Percentiles rank a stretch among this genome's conserved stretches.
These are phyloP conservation scores for Starmerella potacharoeniae DNA, from an alignment of 805 yeast genomes.

Conservation along the genomic window DNA sequence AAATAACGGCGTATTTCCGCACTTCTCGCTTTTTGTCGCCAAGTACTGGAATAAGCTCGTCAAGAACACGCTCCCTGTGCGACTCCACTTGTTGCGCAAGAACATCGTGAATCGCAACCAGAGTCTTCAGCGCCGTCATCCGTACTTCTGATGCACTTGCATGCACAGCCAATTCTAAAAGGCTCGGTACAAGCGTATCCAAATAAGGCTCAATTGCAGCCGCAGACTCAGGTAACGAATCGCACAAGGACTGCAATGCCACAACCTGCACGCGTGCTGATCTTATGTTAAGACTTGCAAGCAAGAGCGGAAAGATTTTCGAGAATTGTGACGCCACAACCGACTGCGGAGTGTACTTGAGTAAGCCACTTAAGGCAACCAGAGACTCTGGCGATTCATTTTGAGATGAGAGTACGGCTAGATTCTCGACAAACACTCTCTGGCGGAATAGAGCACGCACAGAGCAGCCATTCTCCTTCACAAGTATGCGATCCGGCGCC, in stretches of 20 bases:
- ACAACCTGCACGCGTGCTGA: slow-evolving; percentile 20
- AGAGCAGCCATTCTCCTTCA: slow-evolving; percentile 44
- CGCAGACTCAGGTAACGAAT: slow-evolving; percentile 10
- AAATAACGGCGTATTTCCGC: slow-evolving; percentile 63
- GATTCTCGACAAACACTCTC: slow-evolving; percentile 50
- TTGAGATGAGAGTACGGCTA: slow-evolving; percentile 43
- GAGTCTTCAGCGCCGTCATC: slow-evolving; percentile 3
- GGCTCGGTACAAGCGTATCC: neutral
- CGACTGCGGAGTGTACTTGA: slow-evolving; percentile 51
- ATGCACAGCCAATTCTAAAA: neutral
- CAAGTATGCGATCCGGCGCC: slow-evolving; percentile 52
- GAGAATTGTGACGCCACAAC: slow-evolving; percentile 55
- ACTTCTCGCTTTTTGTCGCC: slow-evolving; percentile 68
- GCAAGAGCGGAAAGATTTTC: slow-evolving; percentile 56
- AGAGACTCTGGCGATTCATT: slow-evolving; percentile 38
- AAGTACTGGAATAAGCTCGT: slow-evolving; percentile 39
- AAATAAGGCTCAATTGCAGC: slow-evolving; percentile 2
- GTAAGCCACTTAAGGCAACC: slow-evolving; percentile 53
- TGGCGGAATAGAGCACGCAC: slow-evolving; percentile 69
- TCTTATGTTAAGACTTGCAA: slow-evolving; percentile 47
- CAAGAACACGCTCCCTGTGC: slow-evolving; percentile 31
- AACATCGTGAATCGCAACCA: slow-evolving; percentile 6
- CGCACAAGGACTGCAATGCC: slow-evolving; percentile 2
- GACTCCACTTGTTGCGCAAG: neutral
- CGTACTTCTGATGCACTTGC: slow-evolving; percentile 1